phyloP scores from a whole-genome alignment of 176 grass and related monocot genomes.

The Oryza glaberrima region DNA sequence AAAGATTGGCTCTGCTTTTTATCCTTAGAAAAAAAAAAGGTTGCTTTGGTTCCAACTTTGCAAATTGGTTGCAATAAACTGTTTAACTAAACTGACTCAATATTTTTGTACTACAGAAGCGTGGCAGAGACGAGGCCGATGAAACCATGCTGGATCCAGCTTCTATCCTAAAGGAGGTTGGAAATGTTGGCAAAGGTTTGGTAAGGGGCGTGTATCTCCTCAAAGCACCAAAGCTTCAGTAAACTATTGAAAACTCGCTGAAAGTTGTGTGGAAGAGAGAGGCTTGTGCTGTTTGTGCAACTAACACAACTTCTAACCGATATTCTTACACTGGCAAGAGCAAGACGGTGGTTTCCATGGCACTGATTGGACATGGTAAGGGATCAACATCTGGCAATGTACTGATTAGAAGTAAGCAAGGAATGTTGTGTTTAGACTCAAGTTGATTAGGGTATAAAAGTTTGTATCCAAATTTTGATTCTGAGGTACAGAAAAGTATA shows the following conservation, averaged over 20 bases:
- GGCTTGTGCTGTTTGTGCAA: neutral
- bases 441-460: neutral
- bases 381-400: slow-evolving; percentile 16
- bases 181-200: slow-evolving; percentile 81
- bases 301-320: neutral
- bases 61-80: neutral
- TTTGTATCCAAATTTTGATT: slow-evolving; percentile 42
- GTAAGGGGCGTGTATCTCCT: slow-evolving; percentile 86
- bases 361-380: neutral
- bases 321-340: neutral
- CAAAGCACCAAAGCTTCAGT: slow-evolving; percentile 64
- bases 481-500: slow-evolving; percentile 9
- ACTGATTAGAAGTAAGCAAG: neutral
- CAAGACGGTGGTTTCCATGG: neutral
- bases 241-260: slow-evolving; percentile 1
- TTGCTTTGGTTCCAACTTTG: neutral
- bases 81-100: slow-evolving; percentile 24
- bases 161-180: slow-evolving; percentile 75
- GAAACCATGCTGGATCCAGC: slow-evolving; percentile 47
- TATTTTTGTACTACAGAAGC: slow-evolving; percentile 66
- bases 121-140: slow-evolving; percentile 62
- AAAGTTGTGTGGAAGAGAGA: neutral
- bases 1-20: slow-evolving; percentile 2
- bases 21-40: neutral
- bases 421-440: slow-evolving; percentile 16